phyloP scores from a whole-genome alignment of 345 rosid genomes.

The Acer negundo region DNA sequence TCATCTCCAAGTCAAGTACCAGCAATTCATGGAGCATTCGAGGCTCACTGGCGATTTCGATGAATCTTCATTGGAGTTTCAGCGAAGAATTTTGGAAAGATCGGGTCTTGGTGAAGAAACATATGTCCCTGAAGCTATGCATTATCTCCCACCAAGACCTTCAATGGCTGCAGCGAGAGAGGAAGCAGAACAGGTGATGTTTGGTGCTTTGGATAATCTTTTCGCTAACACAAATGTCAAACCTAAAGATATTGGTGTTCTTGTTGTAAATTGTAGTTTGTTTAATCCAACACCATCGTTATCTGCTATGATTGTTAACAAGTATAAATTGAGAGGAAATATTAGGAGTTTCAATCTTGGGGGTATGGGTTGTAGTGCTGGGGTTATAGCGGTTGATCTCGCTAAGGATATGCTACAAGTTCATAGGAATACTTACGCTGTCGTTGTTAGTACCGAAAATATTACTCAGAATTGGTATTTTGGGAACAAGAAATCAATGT shows the following conservation, averaged over 20 bases:
- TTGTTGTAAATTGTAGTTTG: constrained; percentile 88
- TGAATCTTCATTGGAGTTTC: constrained; percentile 81
- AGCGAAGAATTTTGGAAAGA: constrained; percentile 74
- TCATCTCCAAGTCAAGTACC: constrained; percentile 49
- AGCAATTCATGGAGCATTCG: constrained; percentile 81
- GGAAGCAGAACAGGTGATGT: constrained; percentile 95
- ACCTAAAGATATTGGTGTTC: constrained; percentile 81
- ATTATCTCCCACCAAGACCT: constrained; percentile 70
- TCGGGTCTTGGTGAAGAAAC: constrained; percentile 97
- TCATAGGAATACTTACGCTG: constrained; percentile 83
- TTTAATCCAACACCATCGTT: constrained; percentile 93
- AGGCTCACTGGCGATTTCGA: constrained; percentile 68
- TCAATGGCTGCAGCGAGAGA: constrained; percentile 86
- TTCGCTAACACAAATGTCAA: constrained; percentile 68
- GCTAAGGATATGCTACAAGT: constrained; percentile 86
- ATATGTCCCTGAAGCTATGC: constrained; percentile 79
- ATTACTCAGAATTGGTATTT: constrained; percentile 95
- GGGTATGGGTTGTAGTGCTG: constrained; percentile 97
- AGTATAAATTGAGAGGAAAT: constrained; percentile 80
- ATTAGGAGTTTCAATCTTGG: constrained; percentile 73
- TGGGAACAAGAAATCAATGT: constrained; percentile 86
- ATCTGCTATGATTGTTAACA: constrained; percentile 88
- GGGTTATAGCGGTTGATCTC: constrained; percentile 77
- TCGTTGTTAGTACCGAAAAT: constrained; percentile 91
- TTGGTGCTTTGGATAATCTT: constrained; percentile 71